phyloP scores from a whole-genome alignment of 345 rosid species.

The Gossypium arboreum region DNA sequence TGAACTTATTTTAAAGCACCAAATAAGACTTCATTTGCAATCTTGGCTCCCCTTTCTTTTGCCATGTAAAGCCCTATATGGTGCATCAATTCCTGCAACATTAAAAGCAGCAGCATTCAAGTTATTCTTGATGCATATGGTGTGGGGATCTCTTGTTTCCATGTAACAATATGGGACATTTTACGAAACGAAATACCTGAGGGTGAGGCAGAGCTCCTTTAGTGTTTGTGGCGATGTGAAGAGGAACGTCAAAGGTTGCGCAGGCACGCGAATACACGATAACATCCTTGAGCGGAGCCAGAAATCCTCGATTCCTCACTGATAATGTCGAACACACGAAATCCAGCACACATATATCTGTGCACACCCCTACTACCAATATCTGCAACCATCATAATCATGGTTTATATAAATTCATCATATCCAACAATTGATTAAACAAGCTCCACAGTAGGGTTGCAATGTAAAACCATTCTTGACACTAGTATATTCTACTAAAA shows the following conservation, averaged over 20 bases:
- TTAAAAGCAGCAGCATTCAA: background rate
- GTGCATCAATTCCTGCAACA: slow-evolving; percentile 47
- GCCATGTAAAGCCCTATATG: slow-evolving; percentile 58
- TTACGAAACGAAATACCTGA: slow-evolving; percentile 23
- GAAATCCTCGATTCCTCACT: slow-evolving; percentile 46
- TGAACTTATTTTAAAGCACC: slow-evolving; percentile 19
- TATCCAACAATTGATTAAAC: background rate
- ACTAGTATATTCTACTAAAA: background rate
- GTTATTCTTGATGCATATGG: background rate
- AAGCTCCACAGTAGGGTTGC: background rate
- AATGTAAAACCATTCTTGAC: background rate
- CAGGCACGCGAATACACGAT: slow-evolving; percentile 47
- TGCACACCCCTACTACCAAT: slow-evolving; percentile 56
- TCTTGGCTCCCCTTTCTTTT: slow-evolving; percentile 50
- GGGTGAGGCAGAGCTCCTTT: slow-evolving; percentile 50
- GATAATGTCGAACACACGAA: slow-evolving; percentile 52
- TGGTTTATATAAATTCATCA: background rate
- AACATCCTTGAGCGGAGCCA: slow-evolving; percentile 49
- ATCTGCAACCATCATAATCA: slow-evolving; percentile 32
- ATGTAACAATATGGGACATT: background rate
- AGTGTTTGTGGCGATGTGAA: slow-evolving; percentile 31
- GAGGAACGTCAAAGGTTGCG: slow-evolving; percentile 57
- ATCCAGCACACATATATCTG: slow-evolving; percentile 62
- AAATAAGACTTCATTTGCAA: slow-evolving; percentile 33
- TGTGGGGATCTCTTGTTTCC: background rate